phyloP scores from a whole-genome alignment of 768 basidiomycete species.

The Serendipita sp. region DNA sequence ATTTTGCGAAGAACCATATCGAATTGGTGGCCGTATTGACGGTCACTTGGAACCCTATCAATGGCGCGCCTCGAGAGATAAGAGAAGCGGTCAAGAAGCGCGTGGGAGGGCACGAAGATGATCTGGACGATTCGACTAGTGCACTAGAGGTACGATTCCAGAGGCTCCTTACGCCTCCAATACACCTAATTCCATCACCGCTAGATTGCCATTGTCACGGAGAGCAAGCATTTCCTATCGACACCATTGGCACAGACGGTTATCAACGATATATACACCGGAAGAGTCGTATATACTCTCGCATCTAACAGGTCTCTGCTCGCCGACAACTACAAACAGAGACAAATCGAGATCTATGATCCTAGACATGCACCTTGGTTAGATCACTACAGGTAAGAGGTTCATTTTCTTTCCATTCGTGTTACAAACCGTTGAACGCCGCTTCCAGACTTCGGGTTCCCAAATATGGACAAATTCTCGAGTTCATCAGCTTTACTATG shows the following conservation, averaged over 20 bases:
- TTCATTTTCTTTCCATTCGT: not conserved
- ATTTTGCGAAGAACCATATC: constrained; percentile 59
- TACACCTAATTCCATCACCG: not conserved
- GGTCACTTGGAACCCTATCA: constrained; percentile 69
- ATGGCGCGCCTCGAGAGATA: constrained; percentile 52
- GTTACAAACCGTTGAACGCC: not conserved
- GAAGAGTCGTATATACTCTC: constrained; percentile 52
- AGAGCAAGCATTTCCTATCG: constrained; percentile 69
- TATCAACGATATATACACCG: constrained; percentile 73
- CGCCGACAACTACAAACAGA: constrained; percentile 77
- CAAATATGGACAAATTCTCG: constrained; percentile 57
- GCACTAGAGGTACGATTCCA: constrained; percentile 53
- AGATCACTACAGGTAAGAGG: constrained; percentile 58
- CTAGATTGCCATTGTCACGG: constrained; percentile 78
- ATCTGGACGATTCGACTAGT: constrained; percentile 55
- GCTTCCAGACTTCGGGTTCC: constrained; percentile 58
- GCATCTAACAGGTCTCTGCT: constrained; percentile 54
- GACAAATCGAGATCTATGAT: constrained; percentile 58
- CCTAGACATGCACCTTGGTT: constrained; percentile 49
- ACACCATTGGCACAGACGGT: constrained; percentile 74
- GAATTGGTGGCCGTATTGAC: constrained; percentile 67
- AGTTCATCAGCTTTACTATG: constrained; percentile 59
- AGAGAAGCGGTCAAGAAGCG: constrained; percentile 50
- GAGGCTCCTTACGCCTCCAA: not conserved
- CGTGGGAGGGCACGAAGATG: constrained; percentile 35